Conservation (phyloP, 176 grass and related monocot species). For the Neostapfia colusana region DNA sequence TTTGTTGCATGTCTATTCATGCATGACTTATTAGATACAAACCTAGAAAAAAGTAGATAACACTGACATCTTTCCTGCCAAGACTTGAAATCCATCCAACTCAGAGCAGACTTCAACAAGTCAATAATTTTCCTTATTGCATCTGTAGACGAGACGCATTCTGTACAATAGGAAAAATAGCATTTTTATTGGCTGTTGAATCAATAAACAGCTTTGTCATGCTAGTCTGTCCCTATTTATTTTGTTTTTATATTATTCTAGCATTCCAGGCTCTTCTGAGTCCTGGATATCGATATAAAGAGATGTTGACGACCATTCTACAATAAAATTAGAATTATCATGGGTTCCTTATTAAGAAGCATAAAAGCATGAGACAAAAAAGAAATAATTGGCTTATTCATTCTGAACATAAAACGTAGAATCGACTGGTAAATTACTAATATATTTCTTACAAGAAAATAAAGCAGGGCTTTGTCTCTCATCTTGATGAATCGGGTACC, state of each 20-base stretch:
- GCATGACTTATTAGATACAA: too few species aligned
- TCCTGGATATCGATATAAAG: constrained; percentile 93
- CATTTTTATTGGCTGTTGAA: constrained; percentile 22
- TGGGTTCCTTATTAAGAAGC: too few species aligned
- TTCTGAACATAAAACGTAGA: too few species aligned
- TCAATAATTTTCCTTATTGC: constrained; percentile 9
- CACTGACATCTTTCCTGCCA: constrained; percentile 40
- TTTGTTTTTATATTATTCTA: constrained; percentile 26
- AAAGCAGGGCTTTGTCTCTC: too few species aligned
- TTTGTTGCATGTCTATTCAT: constrained; percentile 48
- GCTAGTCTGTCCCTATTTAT: neutral
- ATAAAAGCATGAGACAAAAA: too few species aligned
- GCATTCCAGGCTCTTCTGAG: constrained; percentile 80
- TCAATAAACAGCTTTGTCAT: constrained; percentile 6
- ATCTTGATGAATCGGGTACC: too few species aligned
- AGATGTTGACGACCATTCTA: constrained; percentile 84
- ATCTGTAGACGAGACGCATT: too few species aligned
- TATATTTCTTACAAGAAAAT: too few species aligned
- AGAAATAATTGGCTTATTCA: too few species aligned
- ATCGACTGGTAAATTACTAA: too few species aligned
- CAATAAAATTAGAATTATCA: constrained; percentile 86
- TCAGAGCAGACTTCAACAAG: constrained; percentile 34
- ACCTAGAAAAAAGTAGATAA: constrained; percentile 41
- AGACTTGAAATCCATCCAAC: constrained; percentile 50
- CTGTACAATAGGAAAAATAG: neutral